Evolutionary conservation across 768 basidiomycete species (phyloP), one percentile per base, ranked within the genome.

Genomic region (Lentinus brumalis): DNA sequence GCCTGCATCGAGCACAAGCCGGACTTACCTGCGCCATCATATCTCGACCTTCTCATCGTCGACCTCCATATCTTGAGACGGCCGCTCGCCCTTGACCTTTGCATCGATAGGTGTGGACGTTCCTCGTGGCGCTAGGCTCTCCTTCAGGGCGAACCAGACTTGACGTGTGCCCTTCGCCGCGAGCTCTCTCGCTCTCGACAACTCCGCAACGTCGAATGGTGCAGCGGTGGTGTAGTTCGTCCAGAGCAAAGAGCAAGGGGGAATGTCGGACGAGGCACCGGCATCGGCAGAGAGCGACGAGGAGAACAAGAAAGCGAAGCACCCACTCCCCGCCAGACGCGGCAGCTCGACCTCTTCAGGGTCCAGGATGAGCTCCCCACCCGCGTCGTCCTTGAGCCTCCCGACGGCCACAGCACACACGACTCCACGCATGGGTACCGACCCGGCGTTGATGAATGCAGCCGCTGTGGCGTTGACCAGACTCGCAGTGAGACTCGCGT

Each of bases 401-500:
- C 83, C 85, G 1, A 89, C 77, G 0, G 87, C 76, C 2, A 88
- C 81, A 4, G 91, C 91, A 54, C 86, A 86, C 0, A 89, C 80
- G n/a, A 88, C 83, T 1, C 90, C 89, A 2, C 81, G 77, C 89
- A 92, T 86, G 0, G 89, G 86, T 0, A 94, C 74, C 1, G 89
- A 89, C 0, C 84, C 83, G 0, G 89, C 82, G 47, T 85, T 87
- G 32, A 94, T 69, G 8, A 92, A 75, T 0, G 92, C 87, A 0
- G 91, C 74, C 5, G 83, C 84, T 63, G 83, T 80, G 0, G 91
- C 87, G 62, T 94, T 93, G 64, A 92, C 83, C 71, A 86, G 76
- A 2, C 87, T 81, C 0, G 91, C 86, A 2, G 84, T 74, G 29
- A 89, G 75, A 0, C 76, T 76, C 30, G 81, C 76, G 35, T 75